Percentiles rank a stretch among this genome's conserved stretches.
phyloP scores from a whole-genome alignment of 1,139 yeast species.

The Magnusiomyces starmeri region DNA sequence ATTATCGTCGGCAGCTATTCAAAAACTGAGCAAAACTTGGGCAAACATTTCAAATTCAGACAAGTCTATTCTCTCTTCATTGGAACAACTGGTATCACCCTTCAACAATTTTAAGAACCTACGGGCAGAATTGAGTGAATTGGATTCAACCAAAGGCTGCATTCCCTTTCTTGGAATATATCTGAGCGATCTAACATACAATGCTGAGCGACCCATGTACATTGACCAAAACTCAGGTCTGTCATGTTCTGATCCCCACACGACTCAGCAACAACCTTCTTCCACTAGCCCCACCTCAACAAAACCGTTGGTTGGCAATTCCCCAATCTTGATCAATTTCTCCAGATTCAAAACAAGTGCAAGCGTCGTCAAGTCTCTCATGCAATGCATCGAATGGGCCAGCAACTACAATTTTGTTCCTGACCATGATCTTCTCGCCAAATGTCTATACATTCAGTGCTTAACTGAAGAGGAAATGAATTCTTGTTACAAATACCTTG shows the following conservation, averaged over 20 bases:
- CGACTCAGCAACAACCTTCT: constrained; percentile 4
- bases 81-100: constrained; percentile 47
- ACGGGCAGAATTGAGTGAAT: constrained; percentile 52
- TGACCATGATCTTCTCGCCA: constrained; percentile 61
- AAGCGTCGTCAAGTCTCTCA: constrained; percentile 66
- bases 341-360: constrained; percentile 74
- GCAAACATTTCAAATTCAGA: constrained; percentile 47
- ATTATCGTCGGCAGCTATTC: constrained; percentile 62
- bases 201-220: constrained; percentile 51
- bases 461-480: constrained; percentile 73
- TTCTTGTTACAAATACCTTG: constrained; percentile 27
- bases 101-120: constrained; percentile 61
- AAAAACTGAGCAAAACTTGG: constrained; percentile 66
- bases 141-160: constrained; percentile 64
- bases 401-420: constrained; percentile 46
- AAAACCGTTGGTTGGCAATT: constrained; percentile 23
- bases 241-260: constrained; percentile 6
- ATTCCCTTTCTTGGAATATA: constrained; percentile 87
- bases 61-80: constrained; percentile 34
- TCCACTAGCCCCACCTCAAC: neutral
- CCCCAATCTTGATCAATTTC: constrained; percentile 56
- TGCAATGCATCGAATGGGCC: constrained; percentile 84
- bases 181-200: constrained; percentile 72
- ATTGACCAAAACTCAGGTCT: neutral
- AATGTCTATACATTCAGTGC: constrained; percentile 74